Base-by-base conservation (phyloP, 78 protist genomes). In the Dictyostelium firmibasis region DNA sequence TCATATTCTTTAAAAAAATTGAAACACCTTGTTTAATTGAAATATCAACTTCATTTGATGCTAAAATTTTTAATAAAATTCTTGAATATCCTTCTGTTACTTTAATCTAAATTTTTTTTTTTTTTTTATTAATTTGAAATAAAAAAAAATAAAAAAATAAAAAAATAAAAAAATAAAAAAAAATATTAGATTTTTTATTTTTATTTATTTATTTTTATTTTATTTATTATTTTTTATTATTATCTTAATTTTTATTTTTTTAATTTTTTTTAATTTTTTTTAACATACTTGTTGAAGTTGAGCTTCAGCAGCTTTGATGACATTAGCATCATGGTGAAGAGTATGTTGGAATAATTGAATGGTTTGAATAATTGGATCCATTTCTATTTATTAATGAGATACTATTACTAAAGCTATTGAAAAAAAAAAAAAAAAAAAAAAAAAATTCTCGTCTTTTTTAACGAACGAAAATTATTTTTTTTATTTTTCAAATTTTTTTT, bases 21-120 rank as follows among this genome's bases (percentile, higher is more conserved):
- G 94, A 43, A 69, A 47, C 94, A n/a, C 86, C 87, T 36, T 89
- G 86, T 44, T 83, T 57, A 62, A 81, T 81, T 70, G 81, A 35
- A 29, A 81, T 70, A 31, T 89, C 74, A 13, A 89, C 43, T 67
- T 89, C 94, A 89, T 89, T 89, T 23, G 83, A 67, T 89, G 94
- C 94, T 31, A 89, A 43, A 69, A 89, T 60, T 41, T 84, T 78
- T 35, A 89, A 43, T 31, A 89, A 81, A 13, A 69, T 31, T 47
- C 72, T 69, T 47, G 94, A 41, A 47, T 50, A 78, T 31, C 88
- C 87, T 25, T n/a, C 75, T 20, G 25, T 33, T 69, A 44, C 29
- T 47, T 78, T 81, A 11, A 89, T 29, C 94, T 89, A 47, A 23
- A 67, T 38, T 38, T 38, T 44, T 44, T 9, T 8, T 44, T 44